Evolutionary conservation across 1,284 basidiomycete genomes (phyloP), one percentile per base, ranked within the genome.

Genomic region (Rhodofomes roseus): DNA sequence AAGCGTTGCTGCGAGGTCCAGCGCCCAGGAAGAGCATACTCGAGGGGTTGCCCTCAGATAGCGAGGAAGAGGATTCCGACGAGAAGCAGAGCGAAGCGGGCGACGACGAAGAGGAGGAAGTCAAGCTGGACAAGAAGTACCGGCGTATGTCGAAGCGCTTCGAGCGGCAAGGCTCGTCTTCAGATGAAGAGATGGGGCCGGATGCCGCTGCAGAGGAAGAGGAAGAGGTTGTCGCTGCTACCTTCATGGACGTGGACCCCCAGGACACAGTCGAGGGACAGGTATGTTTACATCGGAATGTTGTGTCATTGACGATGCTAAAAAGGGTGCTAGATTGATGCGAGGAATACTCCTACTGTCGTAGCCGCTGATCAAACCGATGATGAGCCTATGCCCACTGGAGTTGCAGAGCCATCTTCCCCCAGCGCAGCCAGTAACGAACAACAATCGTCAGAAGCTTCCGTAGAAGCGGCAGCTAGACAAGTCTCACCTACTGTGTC

Each of bases 1-100:
- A 71, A 39, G 64, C 70, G 2, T 60, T 72, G 29, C 61, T 73
- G 16, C 67, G 63, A 9, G 70, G 69, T 0, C 71, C 71, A 1
- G 55, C 58, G 25, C 54, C 66, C 1, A 57, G 54, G 16, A 43
- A 41, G 12, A 66, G 66, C 52, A 58, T 71, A 37, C 63, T 71
- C 27, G 62, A 62, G 6, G 59, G 65, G 48, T 62, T 73, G 12
- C 65, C 65, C 1, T 67, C 68, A 1, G 62, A 67, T 6, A 65
- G 60, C 36, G 60, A 63, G 46, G 60, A 56, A 9, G 68, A 69
- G 3, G 63, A 62, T 20, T 60, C 63, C 14, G 58, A 59, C 3
- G 67, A 69, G 8, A 62, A 61, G 20, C 62, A 62, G 14, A 54
- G 57, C 29, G 51, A 61, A 20, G 63, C 63, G 5, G 63, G 66